These are phyloP conservation scores for Raffaelea albimanens DNA, from an alignment of 2,329 filamentous ascomycete species.

Conservation along the genomic window DNA sequence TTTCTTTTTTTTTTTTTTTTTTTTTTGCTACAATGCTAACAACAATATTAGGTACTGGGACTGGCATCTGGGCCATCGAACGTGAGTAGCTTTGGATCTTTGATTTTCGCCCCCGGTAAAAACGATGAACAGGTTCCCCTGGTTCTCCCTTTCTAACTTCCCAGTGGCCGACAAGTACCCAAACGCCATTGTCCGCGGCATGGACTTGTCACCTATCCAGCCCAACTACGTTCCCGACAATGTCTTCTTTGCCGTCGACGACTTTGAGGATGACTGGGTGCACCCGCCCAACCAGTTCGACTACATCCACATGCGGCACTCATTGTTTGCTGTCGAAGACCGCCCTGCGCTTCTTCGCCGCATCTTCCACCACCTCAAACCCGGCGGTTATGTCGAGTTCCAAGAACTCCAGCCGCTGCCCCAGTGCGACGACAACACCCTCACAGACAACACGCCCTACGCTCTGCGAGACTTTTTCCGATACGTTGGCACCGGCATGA, in stretches of 20 bases:
- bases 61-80: conserved; percentile 41
- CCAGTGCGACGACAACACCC: conserved; percentile 34
- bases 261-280: conserved; percentile 43
- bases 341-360: conserved; percentile 29
- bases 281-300: conserved; percentile 36
- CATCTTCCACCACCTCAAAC: conserved; percentile 37
- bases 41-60: conserved; percentile 32
- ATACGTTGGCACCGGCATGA: conserved; percentile 23
- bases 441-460: conserved; percentile 28
- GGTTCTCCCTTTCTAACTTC: not conserved
- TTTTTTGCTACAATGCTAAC: not conserved
- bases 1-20: not conserved
- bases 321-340: conserved; percentile 34
- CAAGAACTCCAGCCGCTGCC: conserved; percentile 34
- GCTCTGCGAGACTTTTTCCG: conserved; percentile 36
- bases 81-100: conserved; percentile 24
- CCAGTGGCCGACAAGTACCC: conserved; percentile 39
- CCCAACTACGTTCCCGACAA: conserved; percentile 41
- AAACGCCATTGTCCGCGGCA: conserved; percentile 32
- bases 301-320: conserved; percentile 39
- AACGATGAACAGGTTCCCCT: too few relatives aligned
- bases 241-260: conserved; percentile 41
- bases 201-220: conserved; percentile 43
- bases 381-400: conserved; percentile 41
- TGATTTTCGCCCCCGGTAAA: too few relatives aligned